A percentile compares a stretch with the other conserved stretches of the same genome.
These are phyloP conservation scores for Saururus chinensis DNA, from an alignment of 164 flowering plant genomes.

Conservation along the genomic window DNA sequence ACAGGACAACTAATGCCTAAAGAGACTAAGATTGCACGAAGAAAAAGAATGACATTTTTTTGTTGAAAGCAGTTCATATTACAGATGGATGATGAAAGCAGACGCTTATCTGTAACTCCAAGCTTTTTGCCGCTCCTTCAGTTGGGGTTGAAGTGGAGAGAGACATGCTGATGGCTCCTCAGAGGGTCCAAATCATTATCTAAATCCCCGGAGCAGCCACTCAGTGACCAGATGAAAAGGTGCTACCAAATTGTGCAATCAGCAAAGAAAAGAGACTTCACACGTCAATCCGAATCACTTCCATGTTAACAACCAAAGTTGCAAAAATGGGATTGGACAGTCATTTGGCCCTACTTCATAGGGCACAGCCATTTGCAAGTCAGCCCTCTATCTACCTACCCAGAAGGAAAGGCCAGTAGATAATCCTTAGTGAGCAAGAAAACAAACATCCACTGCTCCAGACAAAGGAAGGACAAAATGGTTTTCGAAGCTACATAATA, in stretches of 20 bases:
- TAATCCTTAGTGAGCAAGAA: background rate
- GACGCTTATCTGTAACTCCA: background rate
- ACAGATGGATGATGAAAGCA: no score
- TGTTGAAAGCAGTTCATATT: no score
- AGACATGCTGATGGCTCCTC: background rate
- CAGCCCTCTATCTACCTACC: background rate
- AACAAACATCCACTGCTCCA: background rate
- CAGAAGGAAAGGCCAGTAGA: background rate
- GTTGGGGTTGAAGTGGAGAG: background rate
- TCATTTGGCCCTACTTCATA: background rate
- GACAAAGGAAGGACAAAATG: background rate
- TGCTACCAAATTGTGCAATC: conserved; percentile 14
- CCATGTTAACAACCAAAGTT: background rate
- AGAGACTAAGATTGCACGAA: no score
- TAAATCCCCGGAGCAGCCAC: background rate
- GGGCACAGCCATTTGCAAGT: background rate
- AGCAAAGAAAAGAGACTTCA: no score
- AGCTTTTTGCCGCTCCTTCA: background rate
- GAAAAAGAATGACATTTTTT: no score
- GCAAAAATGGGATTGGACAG: background rate
- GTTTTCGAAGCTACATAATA: background rate
- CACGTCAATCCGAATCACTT: no score
- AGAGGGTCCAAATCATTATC: background rate
- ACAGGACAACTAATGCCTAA: no score
- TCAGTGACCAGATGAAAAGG: background rate